Percentiles rank a stretch among this genome's conserved stretches.
Evolutionary conservation across 768 basidiomycete genomes (phyloP).

Genomic region (Boletus pseudopeckii): DNA sequence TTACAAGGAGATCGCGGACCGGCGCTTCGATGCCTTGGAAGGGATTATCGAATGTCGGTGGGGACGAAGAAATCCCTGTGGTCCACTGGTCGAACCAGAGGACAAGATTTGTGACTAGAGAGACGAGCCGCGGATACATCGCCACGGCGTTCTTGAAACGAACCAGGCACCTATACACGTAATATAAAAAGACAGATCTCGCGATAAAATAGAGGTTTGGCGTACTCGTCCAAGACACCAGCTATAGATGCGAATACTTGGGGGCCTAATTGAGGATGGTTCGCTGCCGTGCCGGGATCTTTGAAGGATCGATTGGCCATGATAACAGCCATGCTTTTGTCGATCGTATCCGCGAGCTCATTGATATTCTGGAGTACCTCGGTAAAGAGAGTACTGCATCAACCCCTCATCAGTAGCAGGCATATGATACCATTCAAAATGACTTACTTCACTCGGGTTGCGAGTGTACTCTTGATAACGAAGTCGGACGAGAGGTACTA

Average conservation of each 20-base stretch:
- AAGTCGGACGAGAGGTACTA: conserved; percentile 60
- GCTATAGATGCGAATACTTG: conserved; percentile 46
- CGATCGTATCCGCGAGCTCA: conserved; percentile 38
- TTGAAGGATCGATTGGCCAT: conserved; percentile 32
- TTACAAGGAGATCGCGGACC: conserved; percentile 38
- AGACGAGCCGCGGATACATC: conserved; percentile 42
- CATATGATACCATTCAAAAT: background rate
- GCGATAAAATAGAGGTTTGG: background rate
- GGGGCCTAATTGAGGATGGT: conserved; percentile 30
- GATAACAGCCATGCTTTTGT: conserved; percentile 37
- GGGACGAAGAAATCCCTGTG: conserved; percentile 33
- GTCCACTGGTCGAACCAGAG: conserved; percentile 50
- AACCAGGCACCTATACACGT: conserved; percentile 42
- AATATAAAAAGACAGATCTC: conserved; percentile 13
- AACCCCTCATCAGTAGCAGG: conserved; percentile 6
- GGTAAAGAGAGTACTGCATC: conserved; percentile 42
- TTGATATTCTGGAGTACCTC: conserved; percentile 45
- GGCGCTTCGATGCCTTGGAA: conserved; percentile 28
- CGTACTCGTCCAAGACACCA: conserved; percentile 52
- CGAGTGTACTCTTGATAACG: conserved; percentile 54
- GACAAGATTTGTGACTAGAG: conserved; percentile 40
- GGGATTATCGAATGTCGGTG: conserved; percentile 45
- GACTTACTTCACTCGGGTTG: conserved; percentile 48
- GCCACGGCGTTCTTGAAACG: conserved; percentile 57
- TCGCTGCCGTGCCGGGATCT: conserved; percentile 20